Evolutionary conservation across 2,329 filamentous ascomycete genomes (phyloP), one percentile per base, ranked within the genome.

Genomic region (Aureobasidium mangrovei): DNA sequence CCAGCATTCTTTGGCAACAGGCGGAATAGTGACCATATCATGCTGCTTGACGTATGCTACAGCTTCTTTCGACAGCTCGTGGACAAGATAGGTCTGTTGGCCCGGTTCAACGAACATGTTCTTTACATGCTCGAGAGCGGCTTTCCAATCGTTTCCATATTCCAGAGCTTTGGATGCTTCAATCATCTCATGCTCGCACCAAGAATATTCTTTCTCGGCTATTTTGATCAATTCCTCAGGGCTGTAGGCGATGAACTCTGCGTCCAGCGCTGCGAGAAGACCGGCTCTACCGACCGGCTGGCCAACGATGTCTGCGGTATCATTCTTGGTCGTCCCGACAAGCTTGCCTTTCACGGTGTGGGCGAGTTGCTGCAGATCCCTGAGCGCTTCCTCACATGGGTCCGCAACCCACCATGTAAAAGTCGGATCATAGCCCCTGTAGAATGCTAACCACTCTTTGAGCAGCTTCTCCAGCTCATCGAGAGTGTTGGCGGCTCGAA

Each of bases 221-320:
- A 82, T 75, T 0, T 62, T 57, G 40, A 82, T 70, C 2, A 83
- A 67, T 61, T 82, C 76, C 54, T 81, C 77, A 0, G 80, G 80
- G 0, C 74, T 70, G 60, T 82, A 83, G 0, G 77, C 74, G 47
- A 83, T 80, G 72, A 80, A 75, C 63, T 83, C 79, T 0, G 74
- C 72, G 54, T 75, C 70, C 1, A 83, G 70, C 48, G 81, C 78
- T 8, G 71, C 69, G 0, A 78, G 63, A 0, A 83, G 66, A 0
- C 74, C 77, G 0, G 74, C 70, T 3, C 72, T 65, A 1, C 80
- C 79, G 46, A 82, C 78, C 0, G 79, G 79, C 57, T 82, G 73
- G 5, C 79, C 79, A 29, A 82, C 71, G 48, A 82, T 81, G 5
- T 74, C 72, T 51, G 78, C 73, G 0, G 72, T 65, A 45, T 74